These are phyloP conservation scores for Oldenlandia corymbosa DNA, from an alignment of 257 asterid genomes.

Conservation along the genomic window DNA sequence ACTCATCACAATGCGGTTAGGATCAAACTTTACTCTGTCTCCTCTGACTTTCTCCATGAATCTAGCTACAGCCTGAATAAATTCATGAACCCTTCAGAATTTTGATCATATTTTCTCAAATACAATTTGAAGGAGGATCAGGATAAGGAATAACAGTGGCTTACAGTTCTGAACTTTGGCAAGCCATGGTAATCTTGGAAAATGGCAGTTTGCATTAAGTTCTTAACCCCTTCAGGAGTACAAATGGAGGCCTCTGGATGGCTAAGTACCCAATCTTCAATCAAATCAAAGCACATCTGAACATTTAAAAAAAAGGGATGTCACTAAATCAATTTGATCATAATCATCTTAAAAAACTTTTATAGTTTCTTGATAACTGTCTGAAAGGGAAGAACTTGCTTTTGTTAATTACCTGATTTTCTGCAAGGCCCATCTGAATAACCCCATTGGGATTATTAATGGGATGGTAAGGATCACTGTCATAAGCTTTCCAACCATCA, in stretches of 20 bases:
- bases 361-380: too few relatives aligned
- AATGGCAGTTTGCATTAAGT: conserved; percentile 27
- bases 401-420: conserved; percentile 22
- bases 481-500: conserved; percentile 49
- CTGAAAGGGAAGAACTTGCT: too few relatives aligned
- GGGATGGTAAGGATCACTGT: conserved; percentile 29
- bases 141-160: too few relatives aligned
- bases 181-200: conserved; percentile 50
- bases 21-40: conserved; percentile 56
- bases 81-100: not conserved
- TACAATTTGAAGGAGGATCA: too few relatives aligned
- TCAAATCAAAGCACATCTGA: conserved; percentile 31
- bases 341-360: too few relatives aligned
- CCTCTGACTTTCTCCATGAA: conserved; percentile 85
- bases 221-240: conserved; percentile 21
- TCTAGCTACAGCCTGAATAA: conserved; percentile 67
- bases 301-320: not conserved
- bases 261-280: conserved; percentile 22
- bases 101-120: not conserved
- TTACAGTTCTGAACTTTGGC: conserved; percentile 70
- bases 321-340: too few relatives aligned
- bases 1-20: conserved; percentile 66
- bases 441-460: conserved; percentile 19
- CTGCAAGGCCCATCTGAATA: conserved; percentile 34
- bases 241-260: conserved; percentile 31